Evolutionary conservation across 2,329 filamentous ascomycete species (phyloP).

Genomic region (Aspergillus oerlinghausenensis): DNA sequence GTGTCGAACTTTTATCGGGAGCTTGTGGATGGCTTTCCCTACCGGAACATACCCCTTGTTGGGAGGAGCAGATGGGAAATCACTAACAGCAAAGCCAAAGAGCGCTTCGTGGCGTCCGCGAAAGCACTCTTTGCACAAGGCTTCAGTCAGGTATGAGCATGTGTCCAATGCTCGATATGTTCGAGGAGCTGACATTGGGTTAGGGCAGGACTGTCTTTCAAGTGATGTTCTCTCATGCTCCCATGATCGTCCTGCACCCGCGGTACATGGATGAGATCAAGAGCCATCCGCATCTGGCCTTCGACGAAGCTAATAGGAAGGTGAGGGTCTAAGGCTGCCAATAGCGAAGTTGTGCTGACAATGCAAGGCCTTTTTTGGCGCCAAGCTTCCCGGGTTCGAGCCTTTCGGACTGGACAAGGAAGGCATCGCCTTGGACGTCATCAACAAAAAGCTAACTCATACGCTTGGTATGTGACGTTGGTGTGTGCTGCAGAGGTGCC

Average conservation of each 20-base stretch:
- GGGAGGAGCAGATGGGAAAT: conserved; percentile 27
- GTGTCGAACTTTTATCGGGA: conserved; percentile 22
- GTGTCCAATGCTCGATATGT: not conserved
- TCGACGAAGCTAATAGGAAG: conserved; percentile 21
- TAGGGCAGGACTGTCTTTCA: conserved; percentile 26
- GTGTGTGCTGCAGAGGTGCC: not conserved
- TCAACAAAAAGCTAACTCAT: conserved; percentile 29
- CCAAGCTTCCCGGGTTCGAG: conserved; percentile 28
- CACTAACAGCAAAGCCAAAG: conserved; percentile 27
- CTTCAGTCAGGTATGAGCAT: conserved; percentile 22
- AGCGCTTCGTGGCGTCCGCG: conserved; percentile 21
- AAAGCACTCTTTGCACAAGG: conserved; percentile 23
- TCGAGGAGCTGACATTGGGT: not conserved
- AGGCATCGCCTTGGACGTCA: conserved; percentile 17
- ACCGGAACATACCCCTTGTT: conserved; percentile 23
- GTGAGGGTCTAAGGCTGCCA: not conserved
- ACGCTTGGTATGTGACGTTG: conserved; percentile 20
- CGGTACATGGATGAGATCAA: conserved; percentile 31
- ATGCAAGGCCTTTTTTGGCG: conserved; percentile 26
- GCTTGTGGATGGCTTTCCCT: conserved; percentile 23
- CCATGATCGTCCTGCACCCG: conserved; percentile 27
- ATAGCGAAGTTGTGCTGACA: conserved; percentile 4
- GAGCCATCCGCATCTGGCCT: conserved; percentile 25
- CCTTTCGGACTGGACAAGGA: conserved; percentile 17
- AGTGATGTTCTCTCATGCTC: conserved; percentile 17